Evolutionary conservation across 768 basidiomycete genomes (phyloP).

Genomic region (Kockovaella imperatae): DNA sequence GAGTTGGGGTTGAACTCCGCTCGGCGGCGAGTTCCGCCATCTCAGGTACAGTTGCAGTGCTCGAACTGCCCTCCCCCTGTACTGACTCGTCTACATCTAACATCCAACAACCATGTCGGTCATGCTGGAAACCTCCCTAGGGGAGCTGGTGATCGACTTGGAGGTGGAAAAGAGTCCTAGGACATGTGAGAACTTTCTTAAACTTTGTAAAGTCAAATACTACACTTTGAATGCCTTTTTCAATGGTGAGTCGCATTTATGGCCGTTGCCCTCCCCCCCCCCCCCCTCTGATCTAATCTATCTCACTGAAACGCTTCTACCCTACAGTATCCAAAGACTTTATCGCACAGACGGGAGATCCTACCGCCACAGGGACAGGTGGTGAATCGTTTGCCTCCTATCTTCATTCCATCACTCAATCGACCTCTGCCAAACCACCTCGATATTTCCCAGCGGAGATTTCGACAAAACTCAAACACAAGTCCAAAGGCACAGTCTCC

Average conservation of each 20-base stretch:
- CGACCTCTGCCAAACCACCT: slow-evolving; percentile 46
- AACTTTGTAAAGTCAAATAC: slow-evolving; percentile 93
- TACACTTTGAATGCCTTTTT: slow-evolving; percentile 97
- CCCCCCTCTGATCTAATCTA: neutral
- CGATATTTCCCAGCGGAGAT: slow-evolving; percentile 86
- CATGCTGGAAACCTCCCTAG: slow-evolving; percentile 90
- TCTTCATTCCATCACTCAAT: slow-evolving; percentile 43
- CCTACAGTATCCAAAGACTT: slow-evolving; percentile 87
- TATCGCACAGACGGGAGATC: slow-evolving; percentile 92
- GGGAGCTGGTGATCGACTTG: slow-evolving; percentile 93
- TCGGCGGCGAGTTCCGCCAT: neutral
- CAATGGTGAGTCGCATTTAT: slow-evolving; percentile 61
- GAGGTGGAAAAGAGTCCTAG: slow-evolving; percentile 84
- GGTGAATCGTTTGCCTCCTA: slow-evolving; percentile 84
- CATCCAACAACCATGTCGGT: slow-evolving; percentile 80
- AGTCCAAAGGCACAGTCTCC: slow-evolving; percentile 76
- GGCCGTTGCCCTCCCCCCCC: neutral
- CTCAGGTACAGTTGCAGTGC: neutral
- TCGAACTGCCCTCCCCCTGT: neutral
- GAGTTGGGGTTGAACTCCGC: too few relatives aligned
- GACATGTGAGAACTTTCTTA: slow-evolving; percentile 91
- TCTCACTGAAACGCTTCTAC: neutral
- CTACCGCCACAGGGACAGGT: slow-evolving; percentile 85
- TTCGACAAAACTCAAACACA: slow-evolving; percentile 62
- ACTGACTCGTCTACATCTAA: neutral